Conservation (phyloP, 768 basidiomycete species). For the Lentinula aciculospora region DNA sequence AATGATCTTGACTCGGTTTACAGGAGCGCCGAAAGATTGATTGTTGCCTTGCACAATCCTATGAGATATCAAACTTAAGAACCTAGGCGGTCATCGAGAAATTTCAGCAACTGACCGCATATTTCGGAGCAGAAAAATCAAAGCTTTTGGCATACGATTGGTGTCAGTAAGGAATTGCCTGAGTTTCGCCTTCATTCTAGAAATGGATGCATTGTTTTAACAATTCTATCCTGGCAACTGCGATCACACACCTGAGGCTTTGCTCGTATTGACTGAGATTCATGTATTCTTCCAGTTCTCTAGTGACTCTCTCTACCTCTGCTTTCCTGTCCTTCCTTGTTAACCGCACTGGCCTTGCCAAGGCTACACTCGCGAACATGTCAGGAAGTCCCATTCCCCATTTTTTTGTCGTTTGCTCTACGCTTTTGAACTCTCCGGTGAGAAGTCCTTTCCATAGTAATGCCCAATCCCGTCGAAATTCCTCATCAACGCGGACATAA, state of each 20-base stretch:
- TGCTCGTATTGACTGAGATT: slow-evolving; percentile 60
- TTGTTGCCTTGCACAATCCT: slow-evolving; percentile 69
- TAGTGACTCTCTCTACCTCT: slow-evolving; percentile 4
- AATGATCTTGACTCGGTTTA: slow-evolving; percentile 87
- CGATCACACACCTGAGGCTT: slow-evolving; percentile 35
- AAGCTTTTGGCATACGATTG: slow-evolving; percentile 71
- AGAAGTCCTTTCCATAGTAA: slow-evolving; percentile 68
- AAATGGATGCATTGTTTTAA: background rate
- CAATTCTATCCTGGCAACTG: background rate
- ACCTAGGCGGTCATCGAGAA: background rate
- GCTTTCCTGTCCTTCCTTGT: slow-evolving; percentile 26
- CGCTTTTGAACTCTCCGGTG: slow-evolving; percentile 45
- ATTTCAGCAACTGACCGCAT: slow-evolving; percentile 44
- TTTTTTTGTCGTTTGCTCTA: slow-evolving; percentile 40
- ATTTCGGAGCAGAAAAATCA: slow-evolving; percentile 72
- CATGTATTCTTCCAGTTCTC: slow-evolving; percentile 20
- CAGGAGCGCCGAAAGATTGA: slow-evolving; percentile 77
- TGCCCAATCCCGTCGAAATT: slow-evolving; percentile 74
- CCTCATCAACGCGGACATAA: slow-evolving; percentile 54
- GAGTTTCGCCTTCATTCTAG: slow-evolving; percentile 56
- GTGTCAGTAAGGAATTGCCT: slow-evolving; percentile 67
- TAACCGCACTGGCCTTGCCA: slow-evolving; percentile 56
- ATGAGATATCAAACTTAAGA: background rate
- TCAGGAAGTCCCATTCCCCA: slow-evolving; percentile 60
- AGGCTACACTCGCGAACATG: slow-evolving; percentile 65